Evolutionary conservation across 805 yeast genomes (phyloP), one percentile per base, ranked within the genome.

Genomic region (Candida saitoana): DNA sequence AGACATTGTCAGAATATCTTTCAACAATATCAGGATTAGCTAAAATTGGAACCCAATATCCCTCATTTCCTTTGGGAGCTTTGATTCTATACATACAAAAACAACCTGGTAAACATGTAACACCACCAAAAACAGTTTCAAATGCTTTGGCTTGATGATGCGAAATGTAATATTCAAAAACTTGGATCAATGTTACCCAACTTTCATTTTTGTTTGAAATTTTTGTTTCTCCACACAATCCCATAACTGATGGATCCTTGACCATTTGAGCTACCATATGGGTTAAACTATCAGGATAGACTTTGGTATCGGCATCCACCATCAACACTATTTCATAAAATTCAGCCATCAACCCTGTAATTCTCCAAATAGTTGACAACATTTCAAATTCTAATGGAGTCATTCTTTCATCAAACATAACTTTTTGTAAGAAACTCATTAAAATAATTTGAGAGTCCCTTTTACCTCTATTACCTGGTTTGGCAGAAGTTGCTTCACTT

Each of bases 271-370:
- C 96, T 48, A 77, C 73, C 96, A 89, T 87, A 56, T 90, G 96
- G 5, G 93, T 85, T 48, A 88, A 56, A 3, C 91, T 82, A 60
- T 90, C 96, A 0, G 95, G 95, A 60, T 73, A 87, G 2, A 89
- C 87, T 56, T 80, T 80, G 0, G 96, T 88, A 65, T 89, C 97
- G 3, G 97, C 97, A 67, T 89, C 97, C 25, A 89, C 96, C 96
- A 89, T 89, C 24, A 90, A 65, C 32, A 86, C 82, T 30, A 84
- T 69, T 58, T 89, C 96, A 61, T 88, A 89, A 58, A 76, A 74
- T 40, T 81, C 87, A 0, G 95, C 81, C 80, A 88, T 84, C 34
- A 89, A 66, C 1, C 96, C 96, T 0, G 96, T 87, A 5, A 88
- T 70, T 51, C 78, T 76, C 87, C 95, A 87, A 18, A 90, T 84